These are phyloP conservation scores for Suillus weaverae DNA, from an alignment of 768 basidiomycete species.

Conservation along the genomic window DNA sequence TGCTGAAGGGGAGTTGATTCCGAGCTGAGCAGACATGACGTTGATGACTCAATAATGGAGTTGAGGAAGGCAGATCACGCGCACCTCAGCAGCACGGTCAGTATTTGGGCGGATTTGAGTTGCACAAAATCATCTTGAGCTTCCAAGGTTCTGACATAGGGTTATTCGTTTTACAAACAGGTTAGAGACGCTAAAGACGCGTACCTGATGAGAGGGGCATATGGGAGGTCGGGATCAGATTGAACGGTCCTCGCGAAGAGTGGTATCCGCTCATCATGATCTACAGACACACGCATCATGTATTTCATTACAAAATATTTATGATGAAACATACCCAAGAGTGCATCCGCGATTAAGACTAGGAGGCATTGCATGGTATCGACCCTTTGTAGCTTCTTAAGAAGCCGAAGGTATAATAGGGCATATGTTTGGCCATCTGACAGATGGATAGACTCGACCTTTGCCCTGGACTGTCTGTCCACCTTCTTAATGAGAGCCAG, in stretches of 20 bases:
- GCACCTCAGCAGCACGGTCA: conserved; percentile 82
- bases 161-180: conserved; percentile 11
- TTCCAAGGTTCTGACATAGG: conserved; percentile 62
- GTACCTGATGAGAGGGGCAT: conserved; percentile 74
- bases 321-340: conserved; percentile 55
- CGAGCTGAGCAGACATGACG: conserved; percentile 36
- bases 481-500: conserved; percentile 87
- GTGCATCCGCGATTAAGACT: conserved; percentile 85
- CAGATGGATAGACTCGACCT: conserved; percentile 73
- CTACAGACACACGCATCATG: conserved; percentile 36
- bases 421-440: conserved; percentile 86
- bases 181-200: conserved; percentile 7
- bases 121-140: conserved; percentile 95
- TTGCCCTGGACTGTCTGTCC: conserved; percentile 74
- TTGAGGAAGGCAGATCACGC: conserved; percentile 14
- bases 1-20: conserved; percentile 48
- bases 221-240: conserved; percentile 78
- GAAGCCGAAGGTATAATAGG: conserved; percentile 82
- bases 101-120: conserved; percentile 83
- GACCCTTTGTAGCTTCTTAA: conserved; percentile 81
- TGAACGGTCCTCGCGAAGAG: conserved; percentile 65
- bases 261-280: conserved; percentile 84
- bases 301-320: not conserved
- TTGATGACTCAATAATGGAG: conserved; percentile 2
- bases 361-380: conserved; percentile 89